Evolutionary conservation across 805 yeast genomes (phyloP).

Genomic region (Wickerhamomyces bovis): DNA sequence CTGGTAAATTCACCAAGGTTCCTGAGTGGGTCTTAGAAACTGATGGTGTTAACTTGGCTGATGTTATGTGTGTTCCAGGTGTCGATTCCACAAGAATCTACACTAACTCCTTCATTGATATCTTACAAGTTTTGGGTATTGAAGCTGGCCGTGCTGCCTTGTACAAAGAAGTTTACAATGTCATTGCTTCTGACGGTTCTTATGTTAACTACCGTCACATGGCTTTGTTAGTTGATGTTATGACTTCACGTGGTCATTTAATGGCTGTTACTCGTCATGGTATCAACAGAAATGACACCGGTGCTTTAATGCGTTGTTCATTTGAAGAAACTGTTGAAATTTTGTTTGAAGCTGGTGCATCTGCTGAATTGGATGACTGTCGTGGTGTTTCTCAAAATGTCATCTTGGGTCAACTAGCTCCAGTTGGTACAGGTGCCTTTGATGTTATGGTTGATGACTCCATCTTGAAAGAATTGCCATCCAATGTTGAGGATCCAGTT

Average conservation of each 20-base stretch:
- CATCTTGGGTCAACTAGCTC: slow-evolving; percentile 96
- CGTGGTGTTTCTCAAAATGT: slow-evolving; percentile 98
- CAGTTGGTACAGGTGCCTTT: slow-evolving; percentile 97
- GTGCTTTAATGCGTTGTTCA: slow-evolving; percentile 98
- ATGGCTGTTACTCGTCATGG: slow-evolving; percentile 99
- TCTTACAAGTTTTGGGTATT: slow-evolving; percentile 91
- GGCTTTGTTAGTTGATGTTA: slow-evolving; percentile 95
- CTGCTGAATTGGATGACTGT: slow-evolving; percentile 97
- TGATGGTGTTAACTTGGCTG: slow-evolving; percentile 94
- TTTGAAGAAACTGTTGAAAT: slow-evolving; percentile 99
- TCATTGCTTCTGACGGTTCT: slow-evolving; percentile 99
- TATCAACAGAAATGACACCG: slow-evolving; percentile 96
- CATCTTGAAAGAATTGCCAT: slow-evolving; percentile 50
- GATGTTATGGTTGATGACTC: slow-evolving; percentile 93
- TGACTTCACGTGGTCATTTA: slow-evolving; percentile 97
- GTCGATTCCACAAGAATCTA: slow-evolving; percentile 87
- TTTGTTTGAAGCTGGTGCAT: slow-evolving; percentile 94
- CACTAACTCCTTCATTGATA: slow-evolving; percentile 95
- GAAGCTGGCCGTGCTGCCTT: slow-evolving; percentile 96
- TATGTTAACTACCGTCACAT: slow-evolving; percentile 97
- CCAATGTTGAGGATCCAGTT: slow-evolving; percentile 31
- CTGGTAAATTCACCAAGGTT: slow-evolving; percentile 83
- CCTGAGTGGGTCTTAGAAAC: slow-evolving; percentile 99
- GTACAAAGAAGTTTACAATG: slow-evolving; percentile 91
- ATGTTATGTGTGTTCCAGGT: slow-evolving; percentile 92